These are phyloP conservation scores for Hysterium pulicare DNA, from an alignment of 2,329 filamentous ascomycete genomes.

Conservation along the genomic window DNA sequence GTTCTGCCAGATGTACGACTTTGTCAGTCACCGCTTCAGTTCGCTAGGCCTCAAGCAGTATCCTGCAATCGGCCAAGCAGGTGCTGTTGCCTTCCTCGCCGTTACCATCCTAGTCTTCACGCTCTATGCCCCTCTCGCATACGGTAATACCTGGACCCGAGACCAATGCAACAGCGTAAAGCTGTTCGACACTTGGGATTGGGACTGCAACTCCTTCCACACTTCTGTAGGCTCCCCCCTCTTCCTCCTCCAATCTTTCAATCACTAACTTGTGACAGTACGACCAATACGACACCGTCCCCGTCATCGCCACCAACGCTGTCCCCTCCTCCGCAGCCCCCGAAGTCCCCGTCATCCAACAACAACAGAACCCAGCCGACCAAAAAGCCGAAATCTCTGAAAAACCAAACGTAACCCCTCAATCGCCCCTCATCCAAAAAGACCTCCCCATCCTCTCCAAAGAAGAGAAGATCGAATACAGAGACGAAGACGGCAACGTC, in stretches of 20 bases:
- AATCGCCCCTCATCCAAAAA: slow-evolving; percentile 21
- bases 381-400: slow-evolving; percentile 12
- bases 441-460: slow-evolving; percentile 45
- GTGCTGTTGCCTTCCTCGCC: slow-evolving; percentile 70
- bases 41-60: slow-evolving; percentile 65
- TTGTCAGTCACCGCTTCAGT: slow-evolving; percentile 68
- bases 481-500: slow-evolving; percentile 89
- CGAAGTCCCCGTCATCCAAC: slow-evolving; percentile 18
- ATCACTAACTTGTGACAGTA: slow-evolving; percentile 8
- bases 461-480: slow-evolving; percentile 88
- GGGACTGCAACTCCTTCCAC: slow-evolving; percentile 94
- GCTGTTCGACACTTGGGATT: slow-evolving; percentile 88
- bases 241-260: neutral
- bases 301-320: slow-evolving; percentile 19
- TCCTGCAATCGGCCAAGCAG: slow-evolving; percentile 70
- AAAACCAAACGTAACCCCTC: slow-evolving; percentile 27
- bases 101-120: slow-evolving; percentile 73
- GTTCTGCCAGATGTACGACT: slow-evolving; percentile 87
- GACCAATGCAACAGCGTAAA: slow-evolving; percentile 82
- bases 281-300: slow-evolving; percentile 22
- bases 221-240: slow-evolving; percentile 66
- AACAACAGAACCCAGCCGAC: slow-evolving; percentile 8
- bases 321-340: slow-evolving; percentile 24
- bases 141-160: slow-evolving; percentile 93
- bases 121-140: slow-evolving; percentile 84